phyloP scores from a whole-genome alignment of 139 green algal genomes.

The Desmodesmus armatus region DNA sequence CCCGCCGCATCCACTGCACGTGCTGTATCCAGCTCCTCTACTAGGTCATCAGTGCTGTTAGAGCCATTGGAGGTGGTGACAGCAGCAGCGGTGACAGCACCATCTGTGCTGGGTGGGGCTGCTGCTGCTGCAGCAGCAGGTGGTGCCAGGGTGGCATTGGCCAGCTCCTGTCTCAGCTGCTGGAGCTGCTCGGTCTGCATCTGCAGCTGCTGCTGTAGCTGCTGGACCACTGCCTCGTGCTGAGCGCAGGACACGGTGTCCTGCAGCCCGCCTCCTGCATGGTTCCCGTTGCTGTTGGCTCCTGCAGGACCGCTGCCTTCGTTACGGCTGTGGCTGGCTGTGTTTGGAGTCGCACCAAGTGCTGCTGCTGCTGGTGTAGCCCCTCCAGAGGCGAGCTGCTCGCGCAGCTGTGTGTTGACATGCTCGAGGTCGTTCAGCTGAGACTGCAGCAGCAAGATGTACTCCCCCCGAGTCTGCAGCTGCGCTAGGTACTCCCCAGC shows the following conservation, averaged over 20 bases:
- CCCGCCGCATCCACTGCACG: neutral
- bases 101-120: neutral
- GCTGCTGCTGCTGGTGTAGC: too few species aligned
- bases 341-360: neutral
- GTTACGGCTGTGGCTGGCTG: neutral
- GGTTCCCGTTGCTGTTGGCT: neutral
- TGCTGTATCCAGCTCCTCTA: too few species aligned
- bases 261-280: neutral
- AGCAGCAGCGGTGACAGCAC: neutral
- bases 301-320: neutral
- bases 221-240: neutral
- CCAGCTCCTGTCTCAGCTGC: slow-evolving; percentile 10
- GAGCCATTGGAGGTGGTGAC: neutral
- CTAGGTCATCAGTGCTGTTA: neutral
- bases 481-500: neutral
- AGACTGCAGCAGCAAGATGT: slow-evolving; percentile 16
- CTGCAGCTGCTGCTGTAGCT: neutral
- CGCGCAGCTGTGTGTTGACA: neutral
- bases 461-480: neutral
- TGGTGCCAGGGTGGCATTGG: neutral
- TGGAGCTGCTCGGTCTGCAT: slow-evolving; percentile 6
- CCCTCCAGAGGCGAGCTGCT: too few species aligned
- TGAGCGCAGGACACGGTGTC: neutral
- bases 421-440: neutral
- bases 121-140: neutral